Percentiles rank a stretch among this genome's conserved stretches.
phyloP scores from a whole-genome alignment of 345 rosid species.

The Angophora floribunda region DNA sequence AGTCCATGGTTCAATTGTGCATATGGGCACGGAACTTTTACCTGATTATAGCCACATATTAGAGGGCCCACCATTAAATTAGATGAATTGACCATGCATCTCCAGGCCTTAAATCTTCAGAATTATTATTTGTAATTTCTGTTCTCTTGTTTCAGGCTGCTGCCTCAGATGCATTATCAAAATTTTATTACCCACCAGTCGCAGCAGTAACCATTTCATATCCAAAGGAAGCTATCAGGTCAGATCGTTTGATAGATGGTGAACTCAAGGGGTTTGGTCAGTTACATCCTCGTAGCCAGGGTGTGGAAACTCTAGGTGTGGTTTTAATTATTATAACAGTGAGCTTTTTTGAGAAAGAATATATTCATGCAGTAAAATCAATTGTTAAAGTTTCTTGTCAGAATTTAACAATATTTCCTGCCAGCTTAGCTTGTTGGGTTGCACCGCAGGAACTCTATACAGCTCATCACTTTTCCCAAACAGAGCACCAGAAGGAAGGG shows the following conservation, averaged over 20 bases:
- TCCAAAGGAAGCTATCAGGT: slow-evolving; percentile 77
- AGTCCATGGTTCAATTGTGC: background rate
- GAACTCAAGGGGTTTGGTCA: slow-evolving; percentile 97
- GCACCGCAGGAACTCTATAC: slow-evolving; percentile 69
- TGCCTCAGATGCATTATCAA: slow-evolving; percentile 71
- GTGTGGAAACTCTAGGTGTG: slow-evolving; percentile 92
- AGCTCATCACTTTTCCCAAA: slow-evolving; percentile 93
- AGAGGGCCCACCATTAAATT: background rate
- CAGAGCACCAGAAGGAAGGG: slow-evolving; percentile 74
- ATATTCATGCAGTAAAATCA: background rate
- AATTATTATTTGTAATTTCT: background rate
- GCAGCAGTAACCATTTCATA: slow-evolving; percentile 90
- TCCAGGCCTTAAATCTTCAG: background rate
- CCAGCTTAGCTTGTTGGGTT: background rate
- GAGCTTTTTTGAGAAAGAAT: background rate
- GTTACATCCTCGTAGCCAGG: slow-evolving; percentile 96
- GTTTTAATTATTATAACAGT: background rate
- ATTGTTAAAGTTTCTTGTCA: background rate
- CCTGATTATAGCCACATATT: background rate
- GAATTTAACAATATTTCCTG: background rate
- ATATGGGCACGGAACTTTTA: background rate
- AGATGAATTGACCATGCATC: background rate
- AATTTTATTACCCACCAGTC: slow-evolving; percentile 90
- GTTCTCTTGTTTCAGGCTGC: slow-evolving; percentile 28
- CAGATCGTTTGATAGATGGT: slow-evolving; percentile 68